Evolutionary conservation across 192 early-diverging fungal species (phyloP), one percentile per base, ranked within the genome.

Genomic region (Mortierella antarctica): DNA sequence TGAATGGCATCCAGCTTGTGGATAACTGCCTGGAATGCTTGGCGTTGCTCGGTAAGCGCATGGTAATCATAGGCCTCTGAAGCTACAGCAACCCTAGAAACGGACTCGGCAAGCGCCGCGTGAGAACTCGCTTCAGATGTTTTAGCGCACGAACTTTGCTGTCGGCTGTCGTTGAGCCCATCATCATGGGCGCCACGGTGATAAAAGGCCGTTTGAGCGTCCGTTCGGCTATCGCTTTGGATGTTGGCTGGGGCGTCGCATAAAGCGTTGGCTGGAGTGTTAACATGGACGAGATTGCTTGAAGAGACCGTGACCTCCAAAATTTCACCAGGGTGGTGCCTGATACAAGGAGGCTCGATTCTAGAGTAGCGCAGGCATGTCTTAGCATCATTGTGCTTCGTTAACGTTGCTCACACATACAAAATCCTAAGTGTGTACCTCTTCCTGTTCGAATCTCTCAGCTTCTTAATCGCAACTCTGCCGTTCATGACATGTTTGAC

Each of bases 401-500:
- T 14, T 20, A 5, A 1, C 23, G 12, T 31, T 7, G 0, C 8
- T 57, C 31, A 4, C 8, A 23, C 31, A 14, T 20, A 18, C 13
- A 57, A 40, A 7, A 57, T 0, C 18, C 31, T 40, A 1, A 13
- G 7, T 31, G 3, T 5, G 13, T 57, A 57, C 56, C 18, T 31
- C 18, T 13, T 23, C 7, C 56, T 12, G 31, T 57, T 17, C 7
- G 60, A 47, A 46, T 44, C 60, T 44, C 46, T 47, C 42, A 47
- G 45, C 60, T 48, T 47, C n/a, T 4, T 45, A 7, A 17, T 14
- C 14, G 61, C 23, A 21, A 50, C 61, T 4, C 50, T 50, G 18
- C 61, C 61, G 47, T 63, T 63, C 46, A 31, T 63, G 46, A 63
- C 61, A 49, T 45, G 21, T 14, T 50, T 48, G 6, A 63, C 61